Percentiles rank a stretch among this genome's conserved stretches.
Conservation (phyloP, 2,329 filamentous ascomycete species). For the Furcasterigmium sp. region DNA sequence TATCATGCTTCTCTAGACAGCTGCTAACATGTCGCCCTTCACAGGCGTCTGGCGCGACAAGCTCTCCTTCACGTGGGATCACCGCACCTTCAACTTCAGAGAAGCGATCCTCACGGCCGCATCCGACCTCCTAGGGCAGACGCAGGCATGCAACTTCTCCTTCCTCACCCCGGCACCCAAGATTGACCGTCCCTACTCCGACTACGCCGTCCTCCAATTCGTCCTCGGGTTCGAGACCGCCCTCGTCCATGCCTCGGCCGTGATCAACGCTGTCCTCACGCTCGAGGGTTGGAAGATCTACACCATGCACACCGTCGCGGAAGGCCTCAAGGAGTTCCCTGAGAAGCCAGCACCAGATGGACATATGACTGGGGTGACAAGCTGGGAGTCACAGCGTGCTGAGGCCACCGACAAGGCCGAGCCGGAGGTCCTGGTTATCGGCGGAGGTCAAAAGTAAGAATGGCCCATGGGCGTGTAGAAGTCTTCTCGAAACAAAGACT, state of each 20-base stretch:
- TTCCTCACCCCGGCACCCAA: background rate
- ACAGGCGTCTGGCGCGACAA: slow-evolving; percentile 29
- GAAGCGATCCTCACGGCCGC: slow-evolving; percentile 23
- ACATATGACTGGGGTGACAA: slow-evolving; percentile 24
- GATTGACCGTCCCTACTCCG: background rate
- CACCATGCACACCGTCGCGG: slow-evolving; percentile 26
- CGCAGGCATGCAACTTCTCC: slow-evolving; percentile 16
- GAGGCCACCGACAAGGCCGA: slow-evolving; percentile 21
- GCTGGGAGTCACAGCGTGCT: slow-evolving; percentile 23
- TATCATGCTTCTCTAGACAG: background rate
- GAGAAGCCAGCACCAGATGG: slow-evolving; percentile 21
- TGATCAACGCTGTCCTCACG: slow-evolving; percentile 9
- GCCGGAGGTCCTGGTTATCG: slow-evolving; percentile 52
- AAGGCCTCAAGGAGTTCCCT: slow-evolving; percentile 23
- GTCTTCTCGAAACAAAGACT: background rate
- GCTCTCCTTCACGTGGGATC: slow-evolving; percentile 28
- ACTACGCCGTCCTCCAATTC: background rate
- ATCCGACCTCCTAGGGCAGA: slow-evolving; percentile 22
- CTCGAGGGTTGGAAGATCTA: slow-evolving; percentile 26
- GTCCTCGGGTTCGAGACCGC: slow-evolving; percentile 14
- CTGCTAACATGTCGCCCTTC: slow-evolving; percentile 4
- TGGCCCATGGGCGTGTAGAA: background rate
- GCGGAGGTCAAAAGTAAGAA: slow-evolving; percentile 24
- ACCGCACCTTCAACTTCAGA: slow-evolving; percentile 26
- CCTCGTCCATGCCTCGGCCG: background rate